Evolutionary conservation across 129 eudicot genomes (phyloP), one percentile per base, ranked within the genome.

Genomic region (Calendula officinalis): DNA sequence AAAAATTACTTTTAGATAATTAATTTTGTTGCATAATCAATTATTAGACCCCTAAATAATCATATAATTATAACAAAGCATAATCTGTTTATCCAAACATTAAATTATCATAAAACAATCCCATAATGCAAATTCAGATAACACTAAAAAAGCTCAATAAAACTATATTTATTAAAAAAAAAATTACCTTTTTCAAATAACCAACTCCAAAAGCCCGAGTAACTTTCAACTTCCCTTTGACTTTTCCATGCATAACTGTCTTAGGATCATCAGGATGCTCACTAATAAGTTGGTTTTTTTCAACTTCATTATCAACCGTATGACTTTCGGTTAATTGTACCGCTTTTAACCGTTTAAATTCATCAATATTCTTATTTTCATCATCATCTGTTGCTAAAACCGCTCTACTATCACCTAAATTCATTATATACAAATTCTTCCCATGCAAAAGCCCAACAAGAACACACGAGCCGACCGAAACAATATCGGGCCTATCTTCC

Each of bases 201-300:
- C 98, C 98, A 56, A 92, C 98, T 44, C 98, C 98, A 79, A 92
- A 89, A 10, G 98, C 98, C 52, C 98, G 81, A 32, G 98, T 92
- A 67, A 92, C 98, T 72, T 92, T 92, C 56, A 92, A 68, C 83
- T 85, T 92, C 36, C 96, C 98, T 77, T 92, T 92, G 54, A 92
- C 96, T 76, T 81, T 92, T 14, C 98, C 96, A 32, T 69, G 88
- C 57, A 78, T 55, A 69, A 92, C 64, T 13, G 86, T 75, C 15
- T 73, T 64, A 5, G 98, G 91, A 69, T 92, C 98, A 64, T 92
- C 91, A 5, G 89, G 95, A 79, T 92, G 98, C 49, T 83, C 83
- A 4, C 69, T 62, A 27, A 88, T 34, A 59, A 92, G 72, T 80
- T 68, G 86, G 48, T 71, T 56, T 79, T 83, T 88, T 71, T 92